phyloP scores from a whole-genome alignment of 108 stramenopile species.

The Conticribra weissflogii region DNA sequence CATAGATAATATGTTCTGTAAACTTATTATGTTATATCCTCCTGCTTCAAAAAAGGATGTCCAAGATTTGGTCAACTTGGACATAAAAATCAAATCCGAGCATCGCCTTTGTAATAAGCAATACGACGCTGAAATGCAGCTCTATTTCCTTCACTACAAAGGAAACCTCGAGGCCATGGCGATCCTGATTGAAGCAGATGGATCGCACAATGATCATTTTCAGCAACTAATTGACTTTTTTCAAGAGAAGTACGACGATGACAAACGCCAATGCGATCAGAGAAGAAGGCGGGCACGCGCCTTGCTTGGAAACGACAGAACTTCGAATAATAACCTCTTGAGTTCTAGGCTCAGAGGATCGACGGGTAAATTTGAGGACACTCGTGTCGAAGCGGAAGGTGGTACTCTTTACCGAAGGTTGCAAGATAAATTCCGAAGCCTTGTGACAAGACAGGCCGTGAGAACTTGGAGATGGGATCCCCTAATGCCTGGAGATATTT shows the following conservation, averaged over 20 bases:
- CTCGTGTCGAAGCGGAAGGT: background rate
- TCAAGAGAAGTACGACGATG: conserved; percentile 37
- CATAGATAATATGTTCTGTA: too few relatives aligned
- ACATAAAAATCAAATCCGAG: conserved; percentile 68
- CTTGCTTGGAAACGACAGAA: conserved; percentile 11
- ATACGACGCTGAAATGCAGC: conserved; percentile 72
- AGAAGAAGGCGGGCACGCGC: conserved; percentile 25
- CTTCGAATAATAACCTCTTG: background rate
- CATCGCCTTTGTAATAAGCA: conserved; percentile 64
- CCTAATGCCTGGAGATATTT: conserved; percentile 15
- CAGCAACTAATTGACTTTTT: conserved; percentile 41
- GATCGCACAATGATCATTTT: conserved; percentile 22
- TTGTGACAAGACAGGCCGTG: conserved; percentile 1
- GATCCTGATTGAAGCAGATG: conserved; percentile 37
- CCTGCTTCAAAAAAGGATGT: conserved; percentile 33
- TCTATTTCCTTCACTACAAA: conserved; percentile 27
- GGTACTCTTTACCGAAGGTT: conserved; percentile 12
- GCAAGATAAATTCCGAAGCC: conserved; percentile 17
- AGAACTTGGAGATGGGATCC: conserved; percentile 14
- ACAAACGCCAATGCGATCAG: conserved; percentile 19
- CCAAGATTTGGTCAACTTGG: conserved; percentile 49
- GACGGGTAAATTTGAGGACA: conserved; percentile 1
- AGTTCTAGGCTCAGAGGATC: conserved; percentile 23
- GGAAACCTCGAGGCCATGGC: conserved; percentile 35
- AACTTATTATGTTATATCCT: conserved; percentile 12